Base-by-base conservation (phyloP, 2,329 filamentous ascomycete genomes). In the Colletotrichum sojae region DNA sequence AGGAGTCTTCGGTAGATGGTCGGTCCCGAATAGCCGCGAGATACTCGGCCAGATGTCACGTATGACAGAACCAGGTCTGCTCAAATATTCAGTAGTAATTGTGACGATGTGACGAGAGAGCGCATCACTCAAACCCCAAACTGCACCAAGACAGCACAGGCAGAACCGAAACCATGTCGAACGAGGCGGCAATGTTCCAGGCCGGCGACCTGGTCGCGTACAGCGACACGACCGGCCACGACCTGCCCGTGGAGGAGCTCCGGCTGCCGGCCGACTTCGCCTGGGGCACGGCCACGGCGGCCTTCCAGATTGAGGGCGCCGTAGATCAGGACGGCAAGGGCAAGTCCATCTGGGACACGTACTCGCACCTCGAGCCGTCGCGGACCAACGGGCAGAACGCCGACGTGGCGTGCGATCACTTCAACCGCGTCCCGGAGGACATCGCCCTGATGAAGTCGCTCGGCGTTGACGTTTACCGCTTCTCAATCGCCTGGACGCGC, bases 401-500 rank as follows among this genome's bases (percentile, higher is more conserved):
- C 3, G 86, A 88, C 71, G 76, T 89, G 20, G 82, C 82, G 2
- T 82, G 81, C 27, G 79, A 83, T 39, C 79, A 83, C 63, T 84
- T 84, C 70, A 77, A 84, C 66, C 75, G 78, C 0, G 78, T 76
- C 3, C 77, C 80, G 12, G 82, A 88, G 59, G 90, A 92, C 73
- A 86, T 91, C 69, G 87, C 83, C 5, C 80, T 92, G 8, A 77
- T 92, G 70, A 88, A 87, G 73, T 77, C 82, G 54, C 86, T 86
- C 53, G 87, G 88, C 53, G 87, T 88, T 8, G 84, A 86, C 71
- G 86, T 86, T 5, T 92, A 91, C 75, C 86, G 89, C 20, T 91
- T 92, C 76, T 91, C 89, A 4, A 80, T 92, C 43, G 88, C 89
- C 9, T 92, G 90, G 90, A 87, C 89, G 6, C 88, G 90, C 49